These are phyloP conservation scores for Trichoderma sp. DNA, from an alignment of 2,329 filamentous ascomycete genomes.

Conservation along the genomic window DNA sequence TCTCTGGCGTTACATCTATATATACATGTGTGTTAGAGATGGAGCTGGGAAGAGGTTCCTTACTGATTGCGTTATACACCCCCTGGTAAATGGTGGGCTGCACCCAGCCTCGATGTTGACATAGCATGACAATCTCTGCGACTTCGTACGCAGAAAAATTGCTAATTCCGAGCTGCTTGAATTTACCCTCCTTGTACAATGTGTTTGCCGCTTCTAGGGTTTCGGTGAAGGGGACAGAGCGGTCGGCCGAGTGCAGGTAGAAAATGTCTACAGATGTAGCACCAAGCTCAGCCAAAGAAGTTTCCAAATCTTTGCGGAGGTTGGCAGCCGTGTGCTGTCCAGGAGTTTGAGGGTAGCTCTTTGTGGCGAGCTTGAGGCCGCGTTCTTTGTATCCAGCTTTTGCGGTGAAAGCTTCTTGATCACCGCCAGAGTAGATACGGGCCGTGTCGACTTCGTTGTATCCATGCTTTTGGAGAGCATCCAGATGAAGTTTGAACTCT, in stretches of 20 bases:
- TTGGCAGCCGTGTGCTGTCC: conserved; percentile 9
- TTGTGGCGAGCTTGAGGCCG: conserved; percentile 13
- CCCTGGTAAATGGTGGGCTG: conserved; percentile 76
- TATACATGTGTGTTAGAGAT: background rate
- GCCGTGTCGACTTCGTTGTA: conserved; percentile 18
- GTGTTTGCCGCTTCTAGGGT: conserved; percentile 7
- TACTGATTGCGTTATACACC: conserved; percentile 72
- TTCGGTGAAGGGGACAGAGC: conserved; percentile 7
- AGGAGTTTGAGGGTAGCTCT: background rate
- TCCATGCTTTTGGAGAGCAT: background rate
- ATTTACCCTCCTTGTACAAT: conserved; percentile 57
- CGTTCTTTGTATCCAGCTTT: conserved; percentile 18
- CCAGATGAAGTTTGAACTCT: background rate
- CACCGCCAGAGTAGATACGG: conserved; percentile 2
- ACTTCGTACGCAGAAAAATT: conserved; percentile 83
- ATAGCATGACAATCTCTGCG: conserved; percentile 73
- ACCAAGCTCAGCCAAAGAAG: background rate
- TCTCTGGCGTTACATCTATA: background rate
- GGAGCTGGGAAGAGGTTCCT: background rate
- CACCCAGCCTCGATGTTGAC: conserved; percentile 72
- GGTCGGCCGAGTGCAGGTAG: conserved; percentile 15
- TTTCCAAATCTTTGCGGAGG: conserved; percentile 15
- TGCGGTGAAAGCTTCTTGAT: conserved; percentile 16
- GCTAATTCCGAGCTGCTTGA: conserved; percentile 70
- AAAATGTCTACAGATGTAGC: conserved; percentile 7